These are phyloP conservation scores for Colletotrichum karsti DNA, from an alignment of 2,329 filamentous ascomycete species.

Conservation along the genomic window DNA sequence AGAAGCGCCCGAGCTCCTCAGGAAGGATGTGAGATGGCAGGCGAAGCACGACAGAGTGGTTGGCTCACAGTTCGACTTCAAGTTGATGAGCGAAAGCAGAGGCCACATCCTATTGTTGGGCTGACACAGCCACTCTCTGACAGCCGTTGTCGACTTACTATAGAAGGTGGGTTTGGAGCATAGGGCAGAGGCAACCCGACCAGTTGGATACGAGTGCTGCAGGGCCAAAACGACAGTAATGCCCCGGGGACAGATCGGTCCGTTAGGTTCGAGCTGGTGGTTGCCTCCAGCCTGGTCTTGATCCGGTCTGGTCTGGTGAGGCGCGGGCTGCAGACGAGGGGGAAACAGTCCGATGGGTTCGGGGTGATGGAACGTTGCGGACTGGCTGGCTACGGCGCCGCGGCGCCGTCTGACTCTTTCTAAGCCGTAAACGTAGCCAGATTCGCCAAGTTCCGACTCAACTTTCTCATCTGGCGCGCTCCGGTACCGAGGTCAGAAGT, in stretches of 20 bases:
- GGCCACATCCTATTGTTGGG: slow-evolving; percentile 15
- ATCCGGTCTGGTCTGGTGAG: not conserved
- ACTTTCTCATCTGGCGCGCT: not conserved
- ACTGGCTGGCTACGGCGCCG: not conserved
- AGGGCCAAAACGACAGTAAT: not conserved
- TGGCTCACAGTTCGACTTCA: not conserved
- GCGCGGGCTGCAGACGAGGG: not conserved
- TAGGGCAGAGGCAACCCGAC: slow-evolving; percentile 3
- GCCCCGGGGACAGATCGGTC: not conserved
- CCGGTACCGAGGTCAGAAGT: not conserved
- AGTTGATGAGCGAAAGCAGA: slow-evolving; percentile 10
- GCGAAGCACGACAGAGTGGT: not conserved
- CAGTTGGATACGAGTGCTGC: slow-evolving; percentile 18
- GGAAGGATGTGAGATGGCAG: not conserved
- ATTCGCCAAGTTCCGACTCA: no score
- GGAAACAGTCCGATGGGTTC: not conserved
- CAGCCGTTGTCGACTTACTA: not conserved
- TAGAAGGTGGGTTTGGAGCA: not conserved
- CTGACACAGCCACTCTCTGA: slow-evolving; percentile 20
- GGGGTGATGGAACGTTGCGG: slow-evolving; percentile 14
- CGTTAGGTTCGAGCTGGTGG: not conserved
- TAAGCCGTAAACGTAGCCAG: not conserved
- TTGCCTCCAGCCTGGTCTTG: not conserved
- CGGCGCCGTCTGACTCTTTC: not conserved
- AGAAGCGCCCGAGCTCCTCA: not conserved